Evolutionary conservation across 2,329 filamentous ascomycete genomes (phyloP).

Genomic region (Fusarium sp.): DNA sequence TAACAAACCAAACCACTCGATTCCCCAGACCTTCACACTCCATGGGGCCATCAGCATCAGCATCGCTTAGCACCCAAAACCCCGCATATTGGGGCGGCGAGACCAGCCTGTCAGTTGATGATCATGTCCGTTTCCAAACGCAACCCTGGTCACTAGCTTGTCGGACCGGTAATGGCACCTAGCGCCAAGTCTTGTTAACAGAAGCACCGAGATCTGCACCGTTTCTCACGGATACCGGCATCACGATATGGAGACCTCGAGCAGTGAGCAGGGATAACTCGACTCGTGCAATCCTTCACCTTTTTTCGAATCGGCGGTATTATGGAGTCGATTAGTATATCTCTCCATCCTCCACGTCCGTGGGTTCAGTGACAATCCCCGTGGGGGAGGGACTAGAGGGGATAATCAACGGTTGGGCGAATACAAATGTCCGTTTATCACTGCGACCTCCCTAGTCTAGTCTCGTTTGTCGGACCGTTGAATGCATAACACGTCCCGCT

Average conservation of each 20-base stretch:
- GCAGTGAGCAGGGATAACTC: background rate
- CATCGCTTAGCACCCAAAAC: background rate
- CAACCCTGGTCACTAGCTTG: background rate
- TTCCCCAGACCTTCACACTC: background rate
- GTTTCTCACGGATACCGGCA: constrained; percentile 26
- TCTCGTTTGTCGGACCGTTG: constrained; percentile 14
- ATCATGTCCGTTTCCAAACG: background rate
- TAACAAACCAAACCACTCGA: background rate
- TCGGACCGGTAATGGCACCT: constrained; percentile 17
- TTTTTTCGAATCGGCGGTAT: constrained; percentile 7
- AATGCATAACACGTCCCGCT: background rate
- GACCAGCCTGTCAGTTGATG: background rate
- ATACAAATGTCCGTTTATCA: background rate
- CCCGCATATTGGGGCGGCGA: constrained; percentile 14
- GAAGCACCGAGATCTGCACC: constrained; percentile 21
- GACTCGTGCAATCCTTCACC: background rate
- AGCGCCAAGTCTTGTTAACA: constrained; percentile 5
- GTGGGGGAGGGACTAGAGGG: background rate
- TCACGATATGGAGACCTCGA: background rate
- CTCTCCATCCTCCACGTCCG: background rate
- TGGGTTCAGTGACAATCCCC: background rate
- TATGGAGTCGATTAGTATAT: background rate
- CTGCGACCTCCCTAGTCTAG: background rate
- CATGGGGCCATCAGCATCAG: background rate
- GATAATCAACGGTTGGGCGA: background rate